phyloP scores from a whole-genome alignment of 225 moss, liverwort and hornwort species.

The Pleurozium schreberi region DNA sequence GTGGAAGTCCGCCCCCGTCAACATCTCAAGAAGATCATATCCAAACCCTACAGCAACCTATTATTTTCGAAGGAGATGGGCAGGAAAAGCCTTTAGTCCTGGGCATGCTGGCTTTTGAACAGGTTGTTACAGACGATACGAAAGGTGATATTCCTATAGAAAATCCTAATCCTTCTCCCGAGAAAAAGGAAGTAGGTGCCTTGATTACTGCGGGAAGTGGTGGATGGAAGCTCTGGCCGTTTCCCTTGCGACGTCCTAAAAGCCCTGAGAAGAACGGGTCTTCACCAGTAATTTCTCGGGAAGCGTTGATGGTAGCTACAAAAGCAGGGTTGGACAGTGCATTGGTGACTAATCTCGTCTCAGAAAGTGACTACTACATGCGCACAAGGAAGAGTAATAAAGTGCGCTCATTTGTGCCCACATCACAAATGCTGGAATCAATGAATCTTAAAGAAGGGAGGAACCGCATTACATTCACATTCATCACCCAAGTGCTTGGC shows the following conservation, averaged over 20 bases:
- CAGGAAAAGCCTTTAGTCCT: constrained; percentile 53
- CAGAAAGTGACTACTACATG: constrained; percentile 53
- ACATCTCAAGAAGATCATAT: constrained; percentile 12
- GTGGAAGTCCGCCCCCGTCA: constrained; percentile 17
- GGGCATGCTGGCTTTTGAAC: constrained; percentile 79
- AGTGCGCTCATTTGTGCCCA: constrained; percentile 78
- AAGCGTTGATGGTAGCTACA: constrained; percentile 50
- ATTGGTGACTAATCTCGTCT: constrained; percentile 50
- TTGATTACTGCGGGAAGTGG: constrained; percentile 38
- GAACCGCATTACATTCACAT: constrained; percentile 91
- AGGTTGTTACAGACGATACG: constrained; percentile 42
- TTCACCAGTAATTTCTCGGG: constrained; percentile 25
- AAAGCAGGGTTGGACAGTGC: constrained; percentile 54
- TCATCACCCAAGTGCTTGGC: constrained; percentile 75
- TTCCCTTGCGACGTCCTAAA: constrained; percentile 50
- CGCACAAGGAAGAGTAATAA: constrained; percentile 51
- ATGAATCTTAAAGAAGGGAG: constrained; percentile 92
- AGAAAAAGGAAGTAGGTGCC: constrained; percentile 34
- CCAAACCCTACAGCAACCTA: constrained; percentile 10
- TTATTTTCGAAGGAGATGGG: constrained; percentile 7
- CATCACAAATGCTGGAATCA: constrained; percentile 75
- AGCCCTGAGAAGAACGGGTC: constrained; percentile 39
- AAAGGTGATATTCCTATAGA: constrained; percentile 47
- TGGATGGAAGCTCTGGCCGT: constrained; percentile 88
- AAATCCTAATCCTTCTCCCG: constrained; percentile 36